Base-by-base conservation (phyloP, 1,284 basidiomycete genomes). In the Cutaneotrichosporon cavernicola region DNA sequence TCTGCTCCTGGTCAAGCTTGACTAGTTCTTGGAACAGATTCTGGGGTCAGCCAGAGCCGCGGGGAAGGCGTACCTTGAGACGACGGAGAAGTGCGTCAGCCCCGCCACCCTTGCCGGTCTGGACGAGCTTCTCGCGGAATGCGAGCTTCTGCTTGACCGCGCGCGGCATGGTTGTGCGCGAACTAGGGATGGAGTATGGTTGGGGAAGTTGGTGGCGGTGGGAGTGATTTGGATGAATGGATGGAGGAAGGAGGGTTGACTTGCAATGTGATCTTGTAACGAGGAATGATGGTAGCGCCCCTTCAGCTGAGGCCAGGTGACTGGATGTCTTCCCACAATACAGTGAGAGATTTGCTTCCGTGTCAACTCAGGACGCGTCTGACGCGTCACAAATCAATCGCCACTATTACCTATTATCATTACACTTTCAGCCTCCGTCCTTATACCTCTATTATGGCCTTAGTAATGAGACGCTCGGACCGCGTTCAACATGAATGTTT, bases 1-100 rank as follows among this genome's bases (percentile, higher is more conserved):
- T 87, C 38, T 81, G 80, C 70, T 97, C 96, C 81, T 98, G 96
- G 74, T 97, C 94, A 72, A 95, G 84, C 9, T 85, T 86, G 18
- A 88, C 86, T 49, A 99, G 88, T 73, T 97, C 90, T 40, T 84
- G 82, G 72, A 95, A 90, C 6, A 97, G 84, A 1, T 84, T 81
- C 83, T 83, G 59, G 1, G 22, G 60, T 62, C 55, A 64, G 59
- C 56, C 9, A 6, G 22, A 51, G 49, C 7, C 16, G 49, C 8
- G 5, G 49, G 9, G 9, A 34, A 5, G 13, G 69, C 77, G 21
- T 47, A 82, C 82, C 73, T 90, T 90, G 71, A 97, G 84, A 78
- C 91, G 90, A 83, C 91, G 92, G 70, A 90, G 86, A 32, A 94
- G 82, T 0, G 86, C 85, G 81, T 93, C 90, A 2, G 72, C 69